These are phyloP conservation scores for Penicillium sp. DNA, from an alignment of 2,329 filamentous ascomycete genomes.

Conservation along the genomic window DNA sequence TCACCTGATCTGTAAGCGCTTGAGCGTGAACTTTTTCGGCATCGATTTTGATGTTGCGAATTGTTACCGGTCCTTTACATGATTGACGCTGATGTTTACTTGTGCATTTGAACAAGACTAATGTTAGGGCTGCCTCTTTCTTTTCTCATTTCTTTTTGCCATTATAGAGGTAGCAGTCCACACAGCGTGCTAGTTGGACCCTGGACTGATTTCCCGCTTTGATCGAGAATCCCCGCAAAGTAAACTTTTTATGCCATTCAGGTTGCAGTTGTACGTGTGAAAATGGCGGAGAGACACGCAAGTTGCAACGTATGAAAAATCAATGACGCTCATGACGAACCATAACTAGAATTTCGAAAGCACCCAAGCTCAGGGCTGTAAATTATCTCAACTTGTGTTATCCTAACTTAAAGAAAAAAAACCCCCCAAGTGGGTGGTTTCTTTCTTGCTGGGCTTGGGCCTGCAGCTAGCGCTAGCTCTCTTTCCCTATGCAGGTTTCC, in stretches of 20 bases:
- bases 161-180: too few relatives aligned
- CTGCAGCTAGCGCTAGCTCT: background rate
- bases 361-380: too few relatives aligned
- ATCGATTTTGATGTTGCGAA: background rate
- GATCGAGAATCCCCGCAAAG: background rate
- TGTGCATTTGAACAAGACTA: background rate
- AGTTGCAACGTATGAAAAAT: background rate
- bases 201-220: background rate
- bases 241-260: too few relatives aligned
- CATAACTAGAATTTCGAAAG: too few relatives aligned
- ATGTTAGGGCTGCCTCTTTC: background rate
- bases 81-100: background rate
- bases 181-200: background rate
- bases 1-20: background rate
- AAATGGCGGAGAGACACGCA: background rate
- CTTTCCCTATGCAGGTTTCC: conserved; percentile 27
- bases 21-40: background rate
- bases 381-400: background rate
- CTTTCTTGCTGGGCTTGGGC: background rate
- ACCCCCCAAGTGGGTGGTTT: background rate
- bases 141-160: background rate
- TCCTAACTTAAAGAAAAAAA: background rate
- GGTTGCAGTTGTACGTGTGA: too few relatives aligned
- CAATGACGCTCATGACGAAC: background rate
- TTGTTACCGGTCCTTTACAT: background rate